Evolutionary conservation across 2,329 filamentous ascomycete species (phyloP), one percentile per base, ranked within the genome.

Genomic region (Penicillium sp.): DNA sequence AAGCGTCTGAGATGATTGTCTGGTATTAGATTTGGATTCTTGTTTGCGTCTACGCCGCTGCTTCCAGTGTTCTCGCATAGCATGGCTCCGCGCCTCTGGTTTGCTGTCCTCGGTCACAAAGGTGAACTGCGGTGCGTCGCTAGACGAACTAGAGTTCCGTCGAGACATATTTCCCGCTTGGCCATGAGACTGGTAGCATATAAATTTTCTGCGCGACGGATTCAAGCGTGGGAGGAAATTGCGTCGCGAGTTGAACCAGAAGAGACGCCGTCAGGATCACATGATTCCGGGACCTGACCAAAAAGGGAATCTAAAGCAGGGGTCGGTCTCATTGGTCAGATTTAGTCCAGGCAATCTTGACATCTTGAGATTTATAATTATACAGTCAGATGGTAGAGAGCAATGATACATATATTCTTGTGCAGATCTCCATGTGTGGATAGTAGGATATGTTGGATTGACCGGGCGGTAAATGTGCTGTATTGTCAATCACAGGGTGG

Each of bases 1-100:
- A 8, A 45, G n/a, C 4, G 18, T 24, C n/a, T 28, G 47, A 33
- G 35, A 30, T 20, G 46, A 26, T 45, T 46, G 30, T 42, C 20
- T 51, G 14, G 18, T 18, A 14, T 45, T 38, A 21, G 28, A 21
- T 46, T 45, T 46, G 14, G 11, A 30, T n/a, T 53, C 47, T 28
- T 58, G 40, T 47, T 60, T 58, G 23, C 48, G 57, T 12, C 48
- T 59, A 16, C 65, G 65, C 26, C 70, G 64, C 42, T 66, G 63
- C 50, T 65, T 68, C 71, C 71, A 74, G 53, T 73, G 68, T 54
- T 68, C 68, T 3, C 67, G 61, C 70, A 73, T 74, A 12, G 70
- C 71, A 68, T 74, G 71, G 56, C 68, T 74, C 26, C 69, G 66
- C 21, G 64, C 60, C 47, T 60, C 59, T 11, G 61, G 60, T 18